Conservation (phyloP, 2,329 filamentous ascomycete genomes). For the Epicoccum sorghinum region DNA sequence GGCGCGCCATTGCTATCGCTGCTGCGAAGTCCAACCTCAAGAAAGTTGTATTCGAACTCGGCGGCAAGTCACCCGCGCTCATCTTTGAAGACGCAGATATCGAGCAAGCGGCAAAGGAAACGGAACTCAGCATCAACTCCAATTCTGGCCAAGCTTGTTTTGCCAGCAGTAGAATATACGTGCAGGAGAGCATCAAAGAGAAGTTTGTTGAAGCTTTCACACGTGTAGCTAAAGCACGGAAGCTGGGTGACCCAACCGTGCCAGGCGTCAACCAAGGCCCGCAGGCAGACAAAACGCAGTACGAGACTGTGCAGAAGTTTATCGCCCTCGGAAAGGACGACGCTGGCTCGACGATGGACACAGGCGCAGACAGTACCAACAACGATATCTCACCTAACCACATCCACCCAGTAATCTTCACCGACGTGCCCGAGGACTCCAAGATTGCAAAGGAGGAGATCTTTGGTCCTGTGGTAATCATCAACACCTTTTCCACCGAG, state of each 20-base stretch:
- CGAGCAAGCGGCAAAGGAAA: constrained; percentile 69
- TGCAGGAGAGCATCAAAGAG: constrained; percentile 58
- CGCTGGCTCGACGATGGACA: constrained; percentile 45
- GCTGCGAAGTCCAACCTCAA: constrained; percentile 81
- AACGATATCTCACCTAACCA: constrained; percentile 47
- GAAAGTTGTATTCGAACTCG: constrained; percentile 83
- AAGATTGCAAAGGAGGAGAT: constrained; percentile 46
- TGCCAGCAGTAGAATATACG: constrained; percentile 63
- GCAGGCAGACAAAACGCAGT: constrained; percentile 32
- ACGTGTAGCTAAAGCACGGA: constrained; percentile 19
- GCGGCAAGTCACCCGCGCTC: constrained; percentile 83
- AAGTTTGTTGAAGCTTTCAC: constrained; percentile 34
- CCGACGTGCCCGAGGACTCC: constrained; percentile 51
- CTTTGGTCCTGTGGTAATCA: constrained; percentile 48
- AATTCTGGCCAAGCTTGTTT: constrained; percentile 66
- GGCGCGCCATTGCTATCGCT: constrained; percentile 76
- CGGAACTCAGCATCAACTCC: constrained; percentile 56
- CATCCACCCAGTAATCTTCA: constrained; percentile 56
- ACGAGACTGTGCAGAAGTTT: constrained; percentile 30
- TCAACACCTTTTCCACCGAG: constrained; percentile 46
- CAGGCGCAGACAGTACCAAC: constrained; percentile 35
- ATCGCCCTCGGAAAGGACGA: constrained; percentile 50
- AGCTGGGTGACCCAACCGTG: constrained; percentile 27
- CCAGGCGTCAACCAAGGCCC: constrained; percentile 31
- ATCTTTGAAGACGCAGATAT: constrained; percentile 80